phyloP scores from a whole-genome alignment of 1,284 basidiomycete genomes.

The Dichomitus squalens region DNA sequence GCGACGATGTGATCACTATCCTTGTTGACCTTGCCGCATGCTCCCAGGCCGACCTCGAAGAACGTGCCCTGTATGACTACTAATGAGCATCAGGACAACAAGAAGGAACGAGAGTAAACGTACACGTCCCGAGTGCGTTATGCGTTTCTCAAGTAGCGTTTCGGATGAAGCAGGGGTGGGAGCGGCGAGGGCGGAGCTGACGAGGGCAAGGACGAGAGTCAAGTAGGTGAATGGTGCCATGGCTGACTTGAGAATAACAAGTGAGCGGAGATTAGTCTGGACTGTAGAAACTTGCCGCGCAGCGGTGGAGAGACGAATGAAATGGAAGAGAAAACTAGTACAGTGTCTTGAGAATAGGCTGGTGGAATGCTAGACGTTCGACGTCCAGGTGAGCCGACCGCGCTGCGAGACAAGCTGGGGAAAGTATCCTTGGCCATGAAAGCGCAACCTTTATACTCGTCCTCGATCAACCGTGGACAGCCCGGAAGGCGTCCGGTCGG shows the following conservation, averaged over 20 bases:
- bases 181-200: conserved; percentile 41
- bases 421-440: background rate
- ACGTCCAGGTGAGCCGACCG: conserved; percentile 21
- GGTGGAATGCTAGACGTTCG: conserved; percentile 20
- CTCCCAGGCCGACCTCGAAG: conserved; percentile 43
- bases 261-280: background rate
- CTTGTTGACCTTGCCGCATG: conserved; percentile 39
- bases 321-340: background rate
- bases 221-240: conserved; percentile 19
- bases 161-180: conserved; percentile 48
- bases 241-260: background rate
- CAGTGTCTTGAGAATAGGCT: background rate
- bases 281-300: conserved; percentile 14
- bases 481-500: background rate
- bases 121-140: conserved; percentile 48
- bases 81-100: background rate
- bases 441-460: conserved; percentile 4
- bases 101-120: background rate
- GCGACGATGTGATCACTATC: conserved; percentile 40
- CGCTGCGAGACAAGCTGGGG: conserved; percentile 21
- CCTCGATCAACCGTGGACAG: background rate
- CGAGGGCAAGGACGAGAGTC: conserved; percentile 35
- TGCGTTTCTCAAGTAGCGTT: conserved; percentile 45
- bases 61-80: conserved; percentile 38
- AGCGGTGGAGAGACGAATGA: conserved; percentile 10